Conservation (phyloP, 768 basidiomycete species). For the Lactarius deliciosus region DNA sequence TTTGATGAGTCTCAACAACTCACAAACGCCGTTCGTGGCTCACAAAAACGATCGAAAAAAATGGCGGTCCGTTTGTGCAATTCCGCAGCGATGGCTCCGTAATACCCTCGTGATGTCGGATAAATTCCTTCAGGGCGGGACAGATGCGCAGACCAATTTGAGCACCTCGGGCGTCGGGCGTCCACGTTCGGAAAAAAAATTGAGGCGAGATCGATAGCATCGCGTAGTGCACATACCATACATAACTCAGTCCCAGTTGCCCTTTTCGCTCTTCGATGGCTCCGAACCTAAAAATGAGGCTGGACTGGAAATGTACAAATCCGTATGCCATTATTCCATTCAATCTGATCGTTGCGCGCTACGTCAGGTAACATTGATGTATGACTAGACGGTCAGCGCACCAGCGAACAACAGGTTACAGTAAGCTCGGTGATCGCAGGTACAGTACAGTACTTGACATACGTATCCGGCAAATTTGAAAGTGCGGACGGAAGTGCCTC, state of each 20-base stretch:
- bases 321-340: not conserved
- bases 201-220: constrained; percentile 17
- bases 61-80: constrained; percentile 6
- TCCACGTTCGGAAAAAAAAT: constrained; percentile 6
- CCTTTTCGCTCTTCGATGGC: constrained; percentile 7
- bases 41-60: constrained; percentile 18
- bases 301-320: constrained; percentile 5
- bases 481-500: not conserved
- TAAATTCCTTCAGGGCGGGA: constrained; percentile 9
- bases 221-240: not conserved
- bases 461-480: constrained; percentile 1
- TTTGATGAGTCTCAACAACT: not conserved
- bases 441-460: not conserved
- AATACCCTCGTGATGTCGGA: constrained; percentile 11
- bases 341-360: constrained; percentile 1
- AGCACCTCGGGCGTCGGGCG: constrained; percentile 9
- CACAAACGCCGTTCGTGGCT: not conserved
- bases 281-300: constrained; percentile 16
- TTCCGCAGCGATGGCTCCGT: constrained; percentile 14
- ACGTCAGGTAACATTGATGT: not conserved
- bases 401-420: not conserved
- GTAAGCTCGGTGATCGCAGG: not conserved
- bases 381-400: not conserved
- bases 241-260: constrained; percentile 10
- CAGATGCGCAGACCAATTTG: not conserved